Evolutionary conservation across 2,329 filamentous ascomycete species (phyloP).

Genomic region (Nothopassalora personata): DNA sequence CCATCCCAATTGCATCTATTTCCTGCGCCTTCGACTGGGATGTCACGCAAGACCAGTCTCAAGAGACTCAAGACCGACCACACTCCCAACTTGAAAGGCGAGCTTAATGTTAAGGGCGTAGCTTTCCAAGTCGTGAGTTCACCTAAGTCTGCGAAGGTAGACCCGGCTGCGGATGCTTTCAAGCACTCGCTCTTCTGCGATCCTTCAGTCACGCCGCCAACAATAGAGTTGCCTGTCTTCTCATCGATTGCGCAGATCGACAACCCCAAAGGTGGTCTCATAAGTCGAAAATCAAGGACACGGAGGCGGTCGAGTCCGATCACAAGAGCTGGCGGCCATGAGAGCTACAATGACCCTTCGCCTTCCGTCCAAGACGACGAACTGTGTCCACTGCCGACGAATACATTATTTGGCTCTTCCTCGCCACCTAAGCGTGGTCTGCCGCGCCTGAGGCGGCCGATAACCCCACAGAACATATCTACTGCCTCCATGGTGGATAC

Average conservation of each 20-base stretch:
- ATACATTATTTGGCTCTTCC: constrained; percentile 19
- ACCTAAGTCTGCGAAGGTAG: constrained; percentile 13
- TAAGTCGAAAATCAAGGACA: constrained; percentile 14
- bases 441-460: constrained; percentile 12
- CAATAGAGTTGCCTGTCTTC: background rate
- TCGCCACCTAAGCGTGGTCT: constrained; percentile 13
- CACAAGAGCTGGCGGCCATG: background rate
- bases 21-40: constrained; percentile 11
- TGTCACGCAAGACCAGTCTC: constrained; percentile 15
- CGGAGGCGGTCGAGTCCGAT: constrained; percentile 18
- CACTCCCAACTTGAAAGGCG: constrained; percentile 5
- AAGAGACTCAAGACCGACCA: constrained; percentile 11
- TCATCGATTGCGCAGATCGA: background rate
- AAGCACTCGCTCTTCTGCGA: constrained; percentile 30
- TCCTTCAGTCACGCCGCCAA: constrained; percentile 9
- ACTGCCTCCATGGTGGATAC: background rate
- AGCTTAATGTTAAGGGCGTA: constrained; percentile 26
- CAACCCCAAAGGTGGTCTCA: constrained; percentile 1
- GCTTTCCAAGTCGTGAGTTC: constrained; percentile 24
- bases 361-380: constrained; percentile 19
- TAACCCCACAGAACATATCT: constrained; percentile 6
- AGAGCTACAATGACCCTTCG: constrained; percentile 2
- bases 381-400: constrained; percentile 24
- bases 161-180: constrained; percentile 22
- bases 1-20: constrained; percentile 19